Conservation (phyloP, 257 asterid species). For the Nicotiana tabacum region DNA sequence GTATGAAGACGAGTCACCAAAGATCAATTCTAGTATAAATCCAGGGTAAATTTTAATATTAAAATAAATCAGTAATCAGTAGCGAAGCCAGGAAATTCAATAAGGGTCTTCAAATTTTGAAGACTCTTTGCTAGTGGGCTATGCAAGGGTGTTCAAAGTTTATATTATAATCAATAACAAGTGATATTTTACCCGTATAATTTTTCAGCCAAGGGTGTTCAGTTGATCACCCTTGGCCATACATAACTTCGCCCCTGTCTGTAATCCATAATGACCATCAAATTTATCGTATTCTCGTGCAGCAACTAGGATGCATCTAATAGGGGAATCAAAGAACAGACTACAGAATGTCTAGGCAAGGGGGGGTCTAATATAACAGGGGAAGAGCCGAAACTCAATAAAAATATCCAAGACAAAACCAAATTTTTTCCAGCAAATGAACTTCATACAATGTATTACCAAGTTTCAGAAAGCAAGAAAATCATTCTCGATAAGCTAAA, state of each 20-base stretch:
- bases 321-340: not conserved
- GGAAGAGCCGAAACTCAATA: not conserved
- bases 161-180: too few species aligned
- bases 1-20: not conserved
- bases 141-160: too few species aligned
- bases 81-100: too few species aligned
- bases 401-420: not conserved
- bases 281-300: not conserved
- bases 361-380: not conserved
- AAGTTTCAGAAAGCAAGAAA: not conserved
- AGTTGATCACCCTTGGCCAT: too few species aligned
- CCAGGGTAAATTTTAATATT: not conserved
- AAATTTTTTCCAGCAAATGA: not conserved
- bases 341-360: not conserved
- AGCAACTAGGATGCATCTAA: not conserved
- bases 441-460: not conserved
- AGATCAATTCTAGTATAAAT: not conserved
- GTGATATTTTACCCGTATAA: too few species aligned
- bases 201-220: too few species aligned
- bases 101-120: too few species aligned
- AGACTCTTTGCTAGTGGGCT: too few species aligned
- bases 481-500: not conserved
- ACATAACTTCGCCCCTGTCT: too few species aligned
- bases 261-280: not conserved
- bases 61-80: not conserved